These are phyloP conservation scores for Eimeria maxima DNA, from an alignment of 169 alveolate species.

Conservation along the genomic window DNA sequence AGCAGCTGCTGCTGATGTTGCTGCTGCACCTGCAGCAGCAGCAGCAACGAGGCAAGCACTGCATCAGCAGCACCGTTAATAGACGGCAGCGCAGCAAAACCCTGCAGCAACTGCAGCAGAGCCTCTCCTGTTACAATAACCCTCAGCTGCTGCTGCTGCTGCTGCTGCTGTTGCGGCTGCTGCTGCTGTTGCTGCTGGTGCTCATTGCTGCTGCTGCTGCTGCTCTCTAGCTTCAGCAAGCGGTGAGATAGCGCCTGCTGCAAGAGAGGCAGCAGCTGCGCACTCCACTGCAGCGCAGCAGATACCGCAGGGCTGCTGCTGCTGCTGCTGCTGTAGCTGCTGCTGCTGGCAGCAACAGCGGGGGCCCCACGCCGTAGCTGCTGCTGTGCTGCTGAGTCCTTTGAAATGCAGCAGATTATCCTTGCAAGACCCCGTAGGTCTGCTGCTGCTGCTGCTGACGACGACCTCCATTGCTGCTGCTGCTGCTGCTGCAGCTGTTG, in stretches of 20 bases:
- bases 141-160: neutral
- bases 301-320: too few relatives aligned
- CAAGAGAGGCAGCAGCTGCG: neutral
- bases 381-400: neutral
- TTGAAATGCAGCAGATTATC: neutral
- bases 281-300: too few relatives aligned
- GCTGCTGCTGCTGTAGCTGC: too few relatives aligned
- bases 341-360: neutral
- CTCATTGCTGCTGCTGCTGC: neutral
- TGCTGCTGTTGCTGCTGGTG: neutral
- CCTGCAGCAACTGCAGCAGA: constrained; percentile 28
- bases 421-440: neutral
- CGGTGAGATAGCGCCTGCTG: constrained; percentile 4
- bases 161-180: constrained; percentile 10
- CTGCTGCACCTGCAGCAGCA: constrained; percentile 23
- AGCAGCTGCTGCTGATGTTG: constrained; percentile 38
- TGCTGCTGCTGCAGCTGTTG: constrained; percentile 14
- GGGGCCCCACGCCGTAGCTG: neutral
- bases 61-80: neutral
- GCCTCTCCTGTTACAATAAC: neutral
- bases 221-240: constrained; percentile 18
- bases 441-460: neutral
- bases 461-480: constrained; percentile 1
- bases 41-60: constrained; percentile 19
- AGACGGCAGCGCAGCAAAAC: constrained; percentile 12